Percentiles rank a stretch among this genome's conserved stretches.
phyloP scores from a whole-genome alignment of 1,284 basidiomycete genomes.

The Heterobasidion occidentale region DNA sequence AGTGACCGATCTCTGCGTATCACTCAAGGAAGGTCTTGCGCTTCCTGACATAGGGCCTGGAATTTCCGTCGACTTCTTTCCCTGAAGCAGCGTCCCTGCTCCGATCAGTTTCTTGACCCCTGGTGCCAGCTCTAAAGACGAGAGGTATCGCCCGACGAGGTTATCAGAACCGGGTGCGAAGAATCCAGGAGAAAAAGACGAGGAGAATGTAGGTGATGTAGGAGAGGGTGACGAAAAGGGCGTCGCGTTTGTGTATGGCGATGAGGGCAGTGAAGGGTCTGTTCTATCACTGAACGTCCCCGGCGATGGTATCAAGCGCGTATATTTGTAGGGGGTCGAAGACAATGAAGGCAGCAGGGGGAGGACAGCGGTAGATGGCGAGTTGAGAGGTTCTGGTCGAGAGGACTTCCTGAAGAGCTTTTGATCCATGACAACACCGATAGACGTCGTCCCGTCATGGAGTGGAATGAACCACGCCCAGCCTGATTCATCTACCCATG shows the following conservation, averaged over 20 bases:
- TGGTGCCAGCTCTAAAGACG: conserved; percentile 34
- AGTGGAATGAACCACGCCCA: conserved; percentile 78
- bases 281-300: too few species aligned
- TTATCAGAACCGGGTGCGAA: not conserved
- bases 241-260: not conserved
- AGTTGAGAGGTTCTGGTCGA: not conserved
- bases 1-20: not conserved
- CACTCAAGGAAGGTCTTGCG: not conserved
- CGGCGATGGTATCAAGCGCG: too few species aligned
- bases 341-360: not conserved
- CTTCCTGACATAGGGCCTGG: not conserved
- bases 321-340: not conserved
- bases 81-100: conserved; percentile 2
- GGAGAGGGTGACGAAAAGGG: conserved; percentile 1
- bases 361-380: conserved; percentile 1
- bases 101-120: conserved; percentile 43
- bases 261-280: not conserved
- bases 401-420: conserved; percentile 16
- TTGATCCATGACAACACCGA: conserved; percentile 68
- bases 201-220: conserved; percentile 1
- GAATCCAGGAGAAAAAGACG: not conserved
- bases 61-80: not conserved
- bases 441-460: conserved; percentile 57
- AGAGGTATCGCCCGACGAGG: conserved; percentile 26
- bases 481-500: conserved; percentile 57